Base-by-base conservation (phyloP, 345 rosid species). In the Citrus sinensis region DNA sequence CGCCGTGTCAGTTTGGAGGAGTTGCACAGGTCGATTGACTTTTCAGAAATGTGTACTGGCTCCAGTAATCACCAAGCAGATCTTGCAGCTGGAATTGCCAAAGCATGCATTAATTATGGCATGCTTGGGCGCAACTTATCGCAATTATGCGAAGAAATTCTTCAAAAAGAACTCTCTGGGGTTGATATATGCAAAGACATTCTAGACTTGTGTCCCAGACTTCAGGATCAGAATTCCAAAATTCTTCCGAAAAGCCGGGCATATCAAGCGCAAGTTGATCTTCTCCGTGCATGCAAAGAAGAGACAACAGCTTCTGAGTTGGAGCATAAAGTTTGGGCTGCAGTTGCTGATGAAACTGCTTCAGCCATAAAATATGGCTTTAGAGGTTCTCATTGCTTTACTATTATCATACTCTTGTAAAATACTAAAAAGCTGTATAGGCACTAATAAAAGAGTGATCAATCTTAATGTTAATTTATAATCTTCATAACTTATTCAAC, bases 291-390 rank as follows among this genome's bases (percentile, higher is more conserved):
- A 66, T 91, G 98, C 76, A 81, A 87, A 70, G 91, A 91, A 76
- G 94, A 89, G 81, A 72, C 76, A 60, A 79, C 83, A 35, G 97
- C 98, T 40, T 29, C 82, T 73, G 82, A 89, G 76, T 73, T 90
- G 86, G 97, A 96, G 70, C 87, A 82, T 65, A 88, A 87, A 80
- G 93, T 92, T 70, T 94, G 98, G 98, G 87, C 87, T 78, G 97
- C 99, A 78, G 94, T 94, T 81, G 97, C 97, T 74, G 97, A 91
- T 82, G 99, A 96, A 86, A 96, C 99, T 80, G 97, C 97, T 74
- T 88, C 92, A 62, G 97, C 97, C 62, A 94, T 96, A 79, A 91
- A 97, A 89, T 92, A 94, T 76, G 95, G 92, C 46, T 96, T 96
- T 82, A 82, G 75, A 96, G 99, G 99, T 64, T 24, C 58, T 66